A percentile compares a stretch with the other conserved stretches of the same genome.
Conservation (phyloP, 1,139 yeast species). For the Yamadazyma oceani region DNA sequence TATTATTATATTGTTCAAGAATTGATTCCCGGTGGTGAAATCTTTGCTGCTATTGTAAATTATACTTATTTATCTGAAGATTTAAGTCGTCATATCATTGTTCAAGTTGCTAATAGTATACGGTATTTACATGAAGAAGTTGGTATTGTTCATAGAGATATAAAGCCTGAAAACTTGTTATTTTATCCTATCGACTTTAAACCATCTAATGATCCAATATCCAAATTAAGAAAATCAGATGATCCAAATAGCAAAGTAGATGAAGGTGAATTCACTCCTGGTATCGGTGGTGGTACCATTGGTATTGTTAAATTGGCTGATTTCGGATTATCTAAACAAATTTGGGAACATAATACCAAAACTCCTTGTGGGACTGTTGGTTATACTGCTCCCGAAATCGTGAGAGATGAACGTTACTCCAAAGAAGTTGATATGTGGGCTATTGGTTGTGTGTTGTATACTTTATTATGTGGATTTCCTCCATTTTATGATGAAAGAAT, state of each 20-base stretch:
- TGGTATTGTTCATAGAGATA: slow-evolving; percentile 58
- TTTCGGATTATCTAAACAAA: slow-evolving; percentile 57
- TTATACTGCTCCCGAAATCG: slow-evolving; percentile 63
- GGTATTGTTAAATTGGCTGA: slow-evolving; percentile 57
- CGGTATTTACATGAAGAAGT: slow-evolving; percentile 56
- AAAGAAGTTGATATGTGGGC: slow-evolving; percentile 68
- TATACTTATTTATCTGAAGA: slow-evolving; percentile 58
- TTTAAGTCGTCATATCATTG: slow-evolving; percentile 50
- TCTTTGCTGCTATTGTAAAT: slow-evolving; percentile 56
- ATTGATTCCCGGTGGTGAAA: slow-evolving; percentile 55
- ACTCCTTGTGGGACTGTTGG: slow-evolving; percentile 69
- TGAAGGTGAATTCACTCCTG: slow-evolving; percentile 50
- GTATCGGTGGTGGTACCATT: slow-evolving; percentile 53
- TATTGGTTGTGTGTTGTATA: slow-evolving; percentile 59
- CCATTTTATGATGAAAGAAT: slow-evolving; percentile 62
- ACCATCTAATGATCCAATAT: slow-evolving; percentile 37
- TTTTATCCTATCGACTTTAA: slow-evolving; percentile 62
- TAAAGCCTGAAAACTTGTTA: slow-evolving; percentile 55
- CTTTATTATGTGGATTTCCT: slow-evolving; percentile 61
- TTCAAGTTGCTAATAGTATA: slow-evolving; percentile 50
- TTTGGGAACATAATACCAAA: slow-evolving; percentile 58
- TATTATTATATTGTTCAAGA: slow-evolving; percentile 58
- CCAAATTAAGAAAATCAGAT: slow-evolving; percentile 45
- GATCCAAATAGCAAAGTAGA: slow-evolving; percentile 49
- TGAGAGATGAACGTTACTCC: slow-evolving; percentile 57